Percentiles rank a stretch among this genome's conserved stretches.
These are phyloP conservation scores for Zasmidium citrigriseum DNA, from an alignment of 2,329 filamentous ascomycete species.

Conservation along the genomic window DNA sequence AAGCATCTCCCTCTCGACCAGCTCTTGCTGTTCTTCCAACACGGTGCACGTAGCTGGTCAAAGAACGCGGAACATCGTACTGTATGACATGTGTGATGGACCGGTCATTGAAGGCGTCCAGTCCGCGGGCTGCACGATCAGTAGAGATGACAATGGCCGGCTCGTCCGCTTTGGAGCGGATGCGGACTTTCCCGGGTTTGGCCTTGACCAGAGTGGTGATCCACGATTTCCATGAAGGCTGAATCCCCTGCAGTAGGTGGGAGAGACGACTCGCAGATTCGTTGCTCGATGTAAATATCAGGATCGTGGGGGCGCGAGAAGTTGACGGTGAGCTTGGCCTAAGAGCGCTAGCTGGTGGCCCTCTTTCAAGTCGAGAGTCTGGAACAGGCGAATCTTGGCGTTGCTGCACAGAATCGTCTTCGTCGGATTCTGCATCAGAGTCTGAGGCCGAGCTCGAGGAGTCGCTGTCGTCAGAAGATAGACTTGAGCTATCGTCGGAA, in stretches of 20 bases:
- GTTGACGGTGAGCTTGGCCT: too few relatives aligned
- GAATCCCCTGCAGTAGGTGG: slow-evolving; percentile 62
- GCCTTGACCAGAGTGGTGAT: slow-evolving; percentile 50
- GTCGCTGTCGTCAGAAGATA: slow-evolving; percentile 9
- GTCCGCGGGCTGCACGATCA: slow-evolving; percentile 87
- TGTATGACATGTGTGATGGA: slow-evolving; percentile 84
- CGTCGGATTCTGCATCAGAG: slow-evolving; percentile 13
- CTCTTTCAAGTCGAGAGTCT: too few relatives aligned
- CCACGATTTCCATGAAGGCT: slow-evolving; percentile 28
- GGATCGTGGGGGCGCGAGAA: slow-evolving; percentile 46
- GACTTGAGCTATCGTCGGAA: slow-evolving; percentile 12
- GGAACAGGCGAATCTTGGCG: background rate
- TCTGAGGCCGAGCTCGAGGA: background rate
- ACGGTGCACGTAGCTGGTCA: slow-evolving; percentile 85
- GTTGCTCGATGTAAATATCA: slow-evolving; percentile 91
- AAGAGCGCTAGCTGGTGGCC: too few relatives aligned
- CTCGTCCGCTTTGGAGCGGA: slow-evolving; percentile 68
- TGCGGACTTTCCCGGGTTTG: slow-evolving; percentile 10
- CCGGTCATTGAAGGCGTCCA: slow-evolving; percentile 65
- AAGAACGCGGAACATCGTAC: slow-evolving; percentile 83
- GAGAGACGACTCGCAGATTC: slow-evolving; percentile 85
- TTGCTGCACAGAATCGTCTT: slow-evolving; percentile 9
- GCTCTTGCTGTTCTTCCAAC: slow-evolving; percentile 89
- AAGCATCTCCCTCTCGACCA: slow-evolving; percentile 72
- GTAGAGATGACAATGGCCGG: slow-evolving; percentile 78